Conservation (phyloP, 805 yeast genomes). For the Cyberlindnera misumaiensis region DNA sequence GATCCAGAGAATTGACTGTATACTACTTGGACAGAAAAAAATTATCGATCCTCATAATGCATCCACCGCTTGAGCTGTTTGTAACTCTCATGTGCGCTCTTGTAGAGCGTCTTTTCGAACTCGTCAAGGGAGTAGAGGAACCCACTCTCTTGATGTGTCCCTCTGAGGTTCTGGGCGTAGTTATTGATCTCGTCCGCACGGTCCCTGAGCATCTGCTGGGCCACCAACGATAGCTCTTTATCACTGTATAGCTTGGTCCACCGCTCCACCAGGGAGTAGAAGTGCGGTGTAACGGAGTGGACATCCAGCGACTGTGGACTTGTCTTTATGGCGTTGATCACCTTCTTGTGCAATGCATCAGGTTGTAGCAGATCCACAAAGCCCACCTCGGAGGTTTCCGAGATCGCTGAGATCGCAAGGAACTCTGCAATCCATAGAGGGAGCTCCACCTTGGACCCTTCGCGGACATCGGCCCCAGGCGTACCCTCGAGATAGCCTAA, state of each 20-base stretch:
- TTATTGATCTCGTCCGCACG: constrained; percentile 71
- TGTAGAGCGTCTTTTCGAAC: constrained; percentile 59
- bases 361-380: constrained; percentile 70
- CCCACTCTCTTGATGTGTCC: constrained; percentile 39
- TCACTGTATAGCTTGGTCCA: constrained; percentile 76
- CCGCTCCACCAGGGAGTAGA: constrained; percentile 59
- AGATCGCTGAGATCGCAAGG: constrained; percentile 45
- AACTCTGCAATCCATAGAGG: constrained; percentile 89
- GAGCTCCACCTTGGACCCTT: constrained; percentile 62
- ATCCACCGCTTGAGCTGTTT: constrained; percentile 40
- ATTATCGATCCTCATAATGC: constrained; percentile 13
- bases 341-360: constrained; percentile 54
- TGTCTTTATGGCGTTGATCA: constrained; percentile 76
- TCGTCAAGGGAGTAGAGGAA: constrained; percentile 69
- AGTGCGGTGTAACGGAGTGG: constrained; percentile 58
- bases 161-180: constrained; percentile 38
- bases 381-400: constrained; percentile 30
- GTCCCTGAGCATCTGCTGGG: constrained; percentile 44
- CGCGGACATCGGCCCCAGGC: constrained; percentile 51
- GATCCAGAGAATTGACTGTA: not conserved
- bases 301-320: constrained; percentile 62
- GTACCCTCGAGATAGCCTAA: constrained; percentile 82
- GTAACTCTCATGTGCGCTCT: constrained; percentile 43
- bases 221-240: constrained; percentile 47
- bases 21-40: too few species aligned